Conservation (phyloP, 2,329 filamentous ascomycete species). For the Fusarium scirpi region DNA sequence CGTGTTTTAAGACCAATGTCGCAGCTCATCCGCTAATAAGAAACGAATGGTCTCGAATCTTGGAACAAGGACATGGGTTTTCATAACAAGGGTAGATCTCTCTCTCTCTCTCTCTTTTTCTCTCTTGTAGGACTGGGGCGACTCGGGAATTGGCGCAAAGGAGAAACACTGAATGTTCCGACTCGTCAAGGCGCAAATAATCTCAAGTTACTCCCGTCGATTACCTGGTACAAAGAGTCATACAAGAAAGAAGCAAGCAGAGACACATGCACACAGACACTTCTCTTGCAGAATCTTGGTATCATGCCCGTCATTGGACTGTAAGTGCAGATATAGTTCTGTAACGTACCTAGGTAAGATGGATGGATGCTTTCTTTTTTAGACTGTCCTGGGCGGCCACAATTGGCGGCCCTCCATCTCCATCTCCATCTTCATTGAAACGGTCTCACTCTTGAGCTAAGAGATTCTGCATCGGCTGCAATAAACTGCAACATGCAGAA, state of each 20-base stretch:
- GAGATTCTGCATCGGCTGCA: not conserved
- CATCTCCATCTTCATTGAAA: not conserved
- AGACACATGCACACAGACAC: not conserved
- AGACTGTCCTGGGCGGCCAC: not conserved
- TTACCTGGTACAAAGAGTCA: not conserved
- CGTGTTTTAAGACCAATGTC: slow-evolving; percentile 36
- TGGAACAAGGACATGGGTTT: slow-evolving; percentile 11
- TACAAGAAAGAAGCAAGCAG: slow-evolving; percentile 4
- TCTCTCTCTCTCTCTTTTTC: not conserved
- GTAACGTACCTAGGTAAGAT: not conserved
- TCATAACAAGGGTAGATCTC: slow-evolving; percentile 1
- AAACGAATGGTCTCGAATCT: slow-evolving; percentile 4
- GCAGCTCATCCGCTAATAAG: slow-evolving; percentile 37
- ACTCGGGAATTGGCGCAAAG: slow-evolving; percentile 21
- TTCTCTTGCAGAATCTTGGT: not conserved
- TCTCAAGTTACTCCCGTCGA: slow-evolving; percentile 1
- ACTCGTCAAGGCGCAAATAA: slow-evolving; percentile 1
- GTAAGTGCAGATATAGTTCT: slow-evolving; percentile 5
- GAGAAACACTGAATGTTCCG: slow-evolving; percentile 29
- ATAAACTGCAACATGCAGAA: slow-evolving; percentile 9
- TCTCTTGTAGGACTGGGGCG: not conserved
- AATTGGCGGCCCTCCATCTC: slow-evolving; percentile 1
- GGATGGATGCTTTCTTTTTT: slow-evolving; percentile 3
- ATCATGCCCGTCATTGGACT: not conserved
- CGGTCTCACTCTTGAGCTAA: not conserved